Conservation (phyloP, 2,329 filamentous ascomycete genomes). For the Alternaria tenuissima region DNA sequence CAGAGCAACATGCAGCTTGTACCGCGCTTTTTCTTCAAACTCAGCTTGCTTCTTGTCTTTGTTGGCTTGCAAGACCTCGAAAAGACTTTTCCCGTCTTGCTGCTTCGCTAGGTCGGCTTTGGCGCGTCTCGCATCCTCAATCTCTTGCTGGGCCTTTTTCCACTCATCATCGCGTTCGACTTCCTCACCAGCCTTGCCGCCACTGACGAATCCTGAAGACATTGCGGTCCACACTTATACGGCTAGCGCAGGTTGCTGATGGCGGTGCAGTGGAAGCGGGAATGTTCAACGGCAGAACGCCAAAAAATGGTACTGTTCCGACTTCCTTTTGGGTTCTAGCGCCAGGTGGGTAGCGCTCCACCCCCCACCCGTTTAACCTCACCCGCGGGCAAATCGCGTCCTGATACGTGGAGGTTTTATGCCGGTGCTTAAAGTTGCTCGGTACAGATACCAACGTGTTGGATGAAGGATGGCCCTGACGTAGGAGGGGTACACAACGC, state of each 20-base stretch:
- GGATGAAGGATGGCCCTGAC: constrained; percentile 15
- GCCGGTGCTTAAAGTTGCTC: constrained; percentile 18
- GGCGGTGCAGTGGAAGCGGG: constrained; percentile 1
- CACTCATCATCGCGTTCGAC: constrained; percentile 63
- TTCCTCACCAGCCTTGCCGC: constrained; percentile 57
- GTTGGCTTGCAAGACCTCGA: constrained; percentile 80
- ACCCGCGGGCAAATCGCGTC: constrained; percentile 15
- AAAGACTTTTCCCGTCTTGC: constrained; percentile 69
- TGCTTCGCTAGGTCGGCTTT: constrained; percentile 62
- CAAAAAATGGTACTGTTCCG: constrained; percentile 13
- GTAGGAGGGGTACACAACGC: constrained; percentile 20
- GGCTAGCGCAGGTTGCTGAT: constrained; percentile 22
- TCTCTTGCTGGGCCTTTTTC: constrained; percentile 69
- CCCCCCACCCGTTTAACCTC: constrained; percentile 10
- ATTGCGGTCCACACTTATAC: constrained; percentile 26
- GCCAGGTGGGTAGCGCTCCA: constrained; percentile 1
- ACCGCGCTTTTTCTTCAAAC: constrained; percentile 75
- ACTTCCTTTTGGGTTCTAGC: constrained; percentile 20
- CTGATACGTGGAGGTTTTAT: constrained; percentile 17
- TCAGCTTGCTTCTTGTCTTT: constrained; percentile 88
- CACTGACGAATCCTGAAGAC: constrained; percentile 63
- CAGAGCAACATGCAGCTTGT: constrained; percentile 80
- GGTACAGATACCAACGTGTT: background rate
- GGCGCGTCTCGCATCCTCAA: constrained; percentile 67
- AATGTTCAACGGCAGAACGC: constrained; percentile 7